Evolutionary conservation across 768 basidiomycete genomes (phyloP).

Genomic region (Auriscalpium orientale): DNA sequence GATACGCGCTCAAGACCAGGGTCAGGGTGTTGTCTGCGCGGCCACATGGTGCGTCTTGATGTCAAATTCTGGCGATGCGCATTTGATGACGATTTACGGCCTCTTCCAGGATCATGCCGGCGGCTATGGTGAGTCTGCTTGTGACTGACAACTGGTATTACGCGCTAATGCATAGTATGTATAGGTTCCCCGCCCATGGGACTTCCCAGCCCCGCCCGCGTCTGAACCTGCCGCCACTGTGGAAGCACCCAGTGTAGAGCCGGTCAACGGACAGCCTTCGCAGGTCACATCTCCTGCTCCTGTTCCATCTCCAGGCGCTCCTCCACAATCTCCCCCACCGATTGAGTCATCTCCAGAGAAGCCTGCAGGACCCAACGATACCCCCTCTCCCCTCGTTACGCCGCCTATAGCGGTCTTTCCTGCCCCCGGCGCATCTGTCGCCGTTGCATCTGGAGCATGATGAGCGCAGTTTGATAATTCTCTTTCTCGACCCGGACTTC

Average conservation of each 20-base stretch:
- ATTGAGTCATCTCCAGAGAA: not conserved
- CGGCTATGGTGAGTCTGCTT: slow-evolving; percentile 43
- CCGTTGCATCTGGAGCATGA: not conserved
- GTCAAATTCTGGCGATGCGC: not conserved
- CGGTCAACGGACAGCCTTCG: no score
- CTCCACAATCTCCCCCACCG: not conserved
- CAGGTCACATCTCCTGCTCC: not conserved
- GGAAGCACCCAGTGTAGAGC: not conserved
- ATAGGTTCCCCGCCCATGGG: slow-evolving; percentile 71
- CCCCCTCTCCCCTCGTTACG: not conserved
- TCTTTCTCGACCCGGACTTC: not conserved
- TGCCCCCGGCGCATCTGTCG: not conserved
- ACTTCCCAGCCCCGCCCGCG: slow-evolving; percentile 41
- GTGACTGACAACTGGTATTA: not conserved
- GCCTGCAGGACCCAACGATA: not conserved
- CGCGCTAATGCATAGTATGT: not conserved
- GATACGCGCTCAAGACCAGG: slow-evolving; percentile 57
- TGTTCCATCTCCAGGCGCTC: not conserved
- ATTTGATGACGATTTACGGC: not conserved
- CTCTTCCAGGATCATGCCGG: slow-evolving; percentile 60
- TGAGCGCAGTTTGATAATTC: not conserved
- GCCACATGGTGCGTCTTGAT: slow-evolving; percentile 64
- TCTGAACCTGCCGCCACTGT: not conserved
- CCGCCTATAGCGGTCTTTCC: not conserved
- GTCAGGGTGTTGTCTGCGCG: slow-evolving; percentile 78